Evolutionary conservation across 148 eudicot species (phyloP).

Genomic region (Polygonum maritimum): DNA sequence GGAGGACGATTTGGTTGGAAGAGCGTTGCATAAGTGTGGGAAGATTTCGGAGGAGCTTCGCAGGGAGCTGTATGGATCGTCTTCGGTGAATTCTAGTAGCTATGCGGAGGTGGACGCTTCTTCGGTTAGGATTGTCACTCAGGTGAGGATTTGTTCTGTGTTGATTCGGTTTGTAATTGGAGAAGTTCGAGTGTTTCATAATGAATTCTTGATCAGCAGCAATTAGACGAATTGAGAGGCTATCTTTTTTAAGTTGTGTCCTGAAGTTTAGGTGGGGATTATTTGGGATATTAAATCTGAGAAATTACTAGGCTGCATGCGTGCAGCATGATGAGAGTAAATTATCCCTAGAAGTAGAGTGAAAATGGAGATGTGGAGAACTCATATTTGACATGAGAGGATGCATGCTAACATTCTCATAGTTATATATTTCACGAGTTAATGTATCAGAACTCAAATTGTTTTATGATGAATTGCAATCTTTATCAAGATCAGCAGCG

Average conservation of each 20-base stretch:
- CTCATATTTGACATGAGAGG: not conserved
- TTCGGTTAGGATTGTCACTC: conserved; percentile 72
- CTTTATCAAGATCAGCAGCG: too few relatives aligned
- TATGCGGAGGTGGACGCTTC: conserved; percentile 67
- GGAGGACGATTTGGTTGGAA: conserved; percentile 73
- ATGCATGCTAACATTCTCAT: too few relatives aligned
- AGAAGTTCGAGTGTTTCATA: not conserved
- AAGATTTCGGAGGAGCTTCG: conserved; percentile 76
- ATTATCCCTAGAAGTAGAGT: not conserved
- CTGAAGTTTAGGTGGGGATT: not conserved
- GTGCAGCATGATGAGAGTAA: not conserved
- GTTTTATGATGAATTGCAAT: too few relatives aligned
- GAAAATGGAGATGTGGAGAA: not conserved
- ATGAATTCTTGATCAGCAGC: not conserved
- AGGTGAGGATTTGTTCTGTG: conserved; percentile 28
- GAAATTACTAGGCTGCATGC: not conserved
- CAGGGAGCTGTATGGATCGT: conserved; percentile 65
- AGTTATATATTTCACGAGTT: too few relatives aligned
- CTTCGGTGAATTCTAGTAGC: conserved; percentile 27
- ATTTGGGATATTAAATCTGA: not conserved
- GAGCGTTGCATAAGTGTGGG: conserved; percentile 69
- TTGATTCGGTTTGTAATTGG: not conserved
- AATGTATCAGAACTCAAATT: not conserved
- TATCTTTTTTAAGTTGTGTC: not conserved
- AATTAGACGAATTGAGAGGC: not conserved